Conservation (phyloP, 768 basidiomycete species). For the Rhodotorula sphaerocarpa region DNA sequence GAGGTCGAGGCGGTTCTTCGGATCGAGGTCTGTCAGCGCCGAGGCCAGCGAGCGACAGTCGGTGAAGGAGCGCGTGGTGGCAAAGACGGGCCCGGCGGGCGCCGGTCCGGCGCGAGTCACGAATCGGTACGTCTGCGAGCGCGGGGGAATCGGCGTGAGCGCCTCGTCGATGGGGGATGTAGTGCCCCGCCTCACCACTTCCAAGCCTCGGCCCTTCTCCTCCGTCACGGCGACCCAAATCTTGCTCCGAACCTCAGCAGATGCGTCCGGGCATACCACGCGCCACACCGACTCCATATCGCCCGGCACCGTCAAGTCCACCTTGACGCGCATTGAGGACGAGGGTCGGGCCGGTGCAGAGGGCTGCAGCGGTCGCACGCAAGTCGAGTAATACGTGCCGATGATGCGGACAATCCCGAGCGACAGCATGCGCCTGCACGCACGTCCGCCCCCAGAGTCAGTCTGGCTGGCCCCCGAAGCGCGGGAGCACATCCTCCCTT, state of each 20-base stretch:
- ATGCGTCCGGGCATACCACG: neutral
- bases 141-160: neutral
- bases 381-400: conserved; percentile 29
- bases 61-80: neutral
- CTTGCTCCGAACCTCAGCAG: neutral
- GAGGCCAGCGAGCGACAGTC: neutral
- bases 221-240: conserved; percentile 24
- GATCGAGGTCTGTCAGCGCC: conserved; percentile 9
- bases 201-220: neutral
- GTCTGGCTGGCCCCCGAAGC: too few relatives aligned
- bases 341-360: conserved; percentile 15
- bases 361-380: neutral
- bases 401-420: conserved; percentile 31
- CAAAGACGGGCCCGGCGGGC: neutral
- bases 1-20: conserved; percentile 1
- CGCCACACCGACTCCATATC: conserved; percentile 25
- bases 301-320: conserved; percentile 30
- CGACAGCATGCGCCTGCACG: conserved; percentile 28
- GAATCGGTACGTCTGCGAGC: conserved; percentile 12
- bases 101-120: conserved; percentile 6
- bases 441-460: neutral
- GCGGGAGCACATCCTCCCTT: neutral
- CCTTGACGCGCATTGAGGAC: neutral
- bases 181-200: too few relatives aligned
- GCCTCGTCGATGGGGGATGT: too few relatives aligned